phyloP scores from a whole-genome alignment of 129 eudicot species.

The Chrysanthemum seticuspe region DNA sequence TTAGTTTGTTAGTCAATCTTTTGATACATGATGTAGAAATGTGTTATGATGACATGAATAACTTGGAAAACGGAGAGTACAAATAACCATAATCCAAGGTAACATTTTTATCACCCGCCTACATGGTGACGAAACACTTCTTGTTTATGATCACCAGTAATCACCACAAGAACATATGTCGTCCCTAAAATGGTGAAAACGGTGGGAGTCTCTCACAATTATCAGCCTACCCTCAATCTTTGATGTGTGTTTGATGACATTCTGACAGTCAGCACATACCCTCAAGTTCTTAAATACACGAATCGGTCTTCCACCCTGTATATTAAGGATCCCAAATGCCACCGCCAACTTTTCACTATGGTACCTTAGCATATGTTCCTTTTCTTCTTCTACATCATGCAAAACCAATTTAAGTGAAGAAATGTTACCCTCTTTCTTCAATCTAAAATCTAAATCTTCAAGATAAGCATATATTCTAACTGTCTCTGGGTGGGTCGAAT shows the following conservation, averaged over 20 bases:
- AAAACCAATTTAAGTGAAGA: slow-evolving; percentile 57
- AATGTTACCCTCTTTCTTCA: slow-evolving; percentile 62
- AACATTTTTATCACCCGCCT: neutral
- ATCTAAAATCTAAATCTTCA: slow-evolving; percentile 54
- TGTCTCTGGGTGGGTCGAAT: slow-evolving; percentile 45
- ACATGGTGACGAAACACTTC: neutral
- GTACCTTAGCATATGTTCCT: slow-evolving; percentile 68
- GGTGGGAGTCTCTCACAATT: slow-evolving; percentile 65
- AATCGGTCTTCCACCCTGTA: slow-evolving; percentile 59
- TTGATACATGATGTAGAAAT: neutral
- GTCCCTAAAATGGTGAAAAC: slow-evolving; percentile 76
- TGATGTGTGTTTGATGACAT: slow-evolving; percentile 55
- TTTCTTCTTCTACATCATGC: slow-evolving; percentile 86
- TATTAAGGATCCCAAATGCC: slow-evolving; percentile 56
- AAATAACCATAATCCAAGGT: neutral
- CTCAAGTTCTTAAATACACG: slow-evolving; percentile 74
- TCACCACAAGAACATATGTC: slow-evolving; percentile 35
- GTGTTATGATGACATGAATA: neutral
- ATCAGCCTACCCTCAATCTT: slow-evolving; percentile 58
- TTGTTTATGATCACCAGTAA: slow-evolving; percentile 48
- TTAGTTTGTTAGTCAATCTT: neutral
- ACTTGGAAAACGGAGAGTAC: neutral
- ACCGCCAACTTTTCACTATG: slow-evolving; percentile 78
- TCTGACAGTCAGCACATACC: slow-evolving; percentile 73
- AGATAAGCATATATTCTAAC: slow-evolving; percentile 50